Conservation (phyloP, 2,329 filamentous ascomycete species). For the Polytolypa hystricis region DNA sequence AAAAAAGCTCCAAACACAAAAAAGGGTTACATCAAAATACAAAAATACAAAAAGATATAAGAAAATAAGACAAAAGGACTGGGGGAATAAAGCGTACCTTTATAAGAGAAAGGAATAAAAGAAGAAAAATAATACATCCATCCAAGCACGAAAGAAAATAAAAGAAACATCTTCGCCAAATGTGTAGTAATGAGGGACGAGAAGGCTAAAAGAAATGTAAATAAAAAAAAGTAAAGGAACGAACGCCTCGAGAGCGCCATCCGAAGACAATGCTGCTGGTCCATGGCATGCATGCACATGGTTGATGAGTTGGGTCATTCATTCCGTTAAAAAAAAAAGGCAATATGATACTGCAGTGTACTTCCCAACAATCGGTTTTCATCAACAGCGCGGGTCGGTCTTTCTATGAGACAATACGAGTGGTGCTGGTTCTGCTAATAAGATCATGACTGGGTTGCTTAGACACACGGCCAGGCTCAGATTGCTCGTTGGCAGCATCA, state of each 20-base stretch:
- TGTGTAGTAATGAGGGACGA: too few relatives aligned
- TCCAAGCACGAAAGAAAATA: conserved; percentile 12
- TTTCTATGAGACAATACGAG: conserved; percentile 24
- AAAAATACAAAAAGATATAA: neutral
- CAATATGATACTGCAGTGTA: too few relatives aligned
- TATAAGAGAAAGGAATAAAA: conserved; percentile 1
- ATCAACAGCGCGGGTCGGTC: too few relatives aligned
- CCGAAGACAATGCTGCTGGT: conserved; percentile 16
- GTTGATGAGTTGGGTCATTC: too few relatives aligned
- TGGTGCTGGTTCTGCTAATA: conserved; percentile 23
- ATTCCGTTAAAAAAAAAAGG: too few relatives aligned
- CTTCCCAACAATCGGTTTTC: too few relatives aligned
- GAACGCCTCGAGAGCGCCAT: conserved; percentile 11
- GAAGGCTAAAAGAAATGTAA: conserved; percentile 8
- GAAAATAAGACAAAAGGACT: too few relatives aligned
- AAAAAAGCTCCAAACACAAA: neutral
- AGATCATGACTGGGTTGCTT: conserved; percentile 31
- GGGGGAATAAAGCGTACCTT: conserved; percentile 1
- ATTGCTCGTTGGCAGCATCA: conserved; percentile 24
- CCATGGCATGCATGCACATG: too few relatives aligned
- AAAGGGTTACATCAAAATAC: neutral
- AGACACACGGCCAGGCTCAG: conserved; percentile 25
- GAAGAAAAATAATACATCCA: neutral
- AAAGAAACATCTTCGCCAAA: conserved; percentile 6
- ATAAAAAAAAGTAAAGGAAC: conserved; percentile 9